A percentile compares a stretch with the other conserved stretches of the same genome.
phyloP scores from a whole-genome alignment of 495 filamentous ascomycete species.

The Letharia lupina region DNA sequence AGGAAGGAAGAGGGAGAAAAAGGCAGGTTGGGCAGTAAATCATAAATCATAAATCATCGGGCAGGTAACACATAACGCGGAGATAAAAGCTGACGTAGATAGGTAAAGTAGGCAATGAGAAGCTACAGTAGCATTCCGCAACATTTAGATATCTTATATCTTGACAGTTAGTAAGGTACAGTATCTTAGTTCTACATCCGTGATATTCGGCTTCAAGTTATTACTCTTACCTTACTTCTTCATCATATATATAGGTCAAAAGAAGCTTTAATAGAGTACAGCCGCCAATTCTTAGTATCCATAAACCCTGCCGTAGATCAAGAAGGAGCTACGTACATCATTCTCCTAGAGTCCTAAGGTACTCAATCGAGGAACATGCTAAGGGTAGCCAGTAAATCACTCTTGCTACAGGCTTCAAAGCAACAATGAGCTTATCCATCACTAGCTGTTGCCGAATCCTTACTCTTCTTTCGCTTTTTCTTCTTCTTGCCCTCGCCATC shows the following conservation, averaged over 20 bases:
- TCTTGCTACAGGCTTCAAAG: neutral
- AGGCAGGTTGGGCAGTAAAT: neutral
- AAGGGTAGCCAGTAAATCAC: neutral
- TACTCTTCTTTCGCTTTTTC: conserved; percentile 19
- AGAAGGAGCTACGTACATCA: neutral
- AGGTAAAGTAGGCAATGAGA: neutral
- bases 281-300: neutral
- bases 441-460: neutral
- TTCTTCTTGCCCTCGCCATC: conserved; percentile 17
- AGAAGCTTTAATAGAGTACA: neutral
- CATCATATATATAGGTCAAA: neutral
- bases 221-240: neutral
- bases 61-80: neutral
- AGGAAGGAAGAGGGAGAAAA: neutral
- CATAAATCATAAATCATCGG: no score
- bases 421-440: neutral
- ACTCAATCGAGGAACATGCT: no score
- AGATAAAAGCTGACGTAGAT: neutral
- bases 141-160: neutral
- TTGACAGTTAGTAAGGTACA: no score
- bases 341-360: no score
- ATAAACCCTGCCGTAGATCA: neutral
- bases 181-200: neutral
- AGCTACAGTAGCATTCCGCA: neutral
- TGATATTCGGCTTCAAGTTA: neutral